phyloP scores from a whole-genome alignment of 768 basidiomycete species.

The Suillus bovinus region DNA sequence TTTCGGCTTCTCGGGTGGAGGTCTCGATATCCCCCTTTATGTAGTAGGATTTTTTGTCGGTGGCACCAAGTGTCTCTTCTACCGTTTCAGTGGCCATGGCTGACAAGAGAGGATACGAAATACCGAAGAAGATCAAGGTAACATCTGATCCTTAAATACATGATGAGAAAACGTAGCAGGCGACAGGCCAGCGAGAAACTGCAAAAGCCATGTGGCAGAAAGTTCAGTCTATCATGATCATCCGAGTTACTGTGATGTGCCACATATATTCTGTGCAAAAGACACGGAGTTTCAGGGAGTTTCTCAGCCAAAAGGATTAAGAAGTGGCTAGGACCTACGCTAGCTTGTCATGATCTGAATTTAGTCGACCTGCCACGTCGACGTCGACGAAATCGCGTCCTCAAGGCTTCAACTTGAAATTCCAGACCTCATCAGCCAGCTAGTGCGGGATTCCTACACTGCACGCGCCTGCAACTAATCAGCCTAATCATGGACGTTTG shows the following conservation, averaged over 20 bases:
- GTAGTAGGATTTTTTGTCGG: conserved; percentile 25
- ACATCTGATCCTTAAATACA: background rate
- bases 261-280: background rate
- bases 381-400: background rate
- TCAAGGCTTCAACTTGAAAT: background rate
- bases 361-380: background rate
- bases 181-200: background rate
- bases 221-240: background rate
- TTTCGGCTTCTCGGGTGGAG: conserved; percentile 5
- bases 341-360: background rate
- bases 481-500: background rate
- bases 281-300: background rate
- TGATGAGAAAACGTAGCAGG: background rate
- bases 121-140: background rate
- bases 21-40: conserved; percentile 37
- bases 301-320: background rate
- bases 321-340: background rate
- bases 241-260: background rate
- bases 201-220: background rate
- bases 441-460: background rate
- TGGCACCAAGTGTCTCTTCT: conserved; percentile 5
- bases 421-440: background rate
- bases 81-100: conserved; percentile 9
- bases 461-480: background rate
- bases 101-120: conserved; percentile 2